Percentiles rank a stretch among this genome's conserved stretches.
These are phyloP conservation scores for Solanum chaucha DNA, from an alignment of 257 asterid genomes.

Conservation along the genomic window DNA sequence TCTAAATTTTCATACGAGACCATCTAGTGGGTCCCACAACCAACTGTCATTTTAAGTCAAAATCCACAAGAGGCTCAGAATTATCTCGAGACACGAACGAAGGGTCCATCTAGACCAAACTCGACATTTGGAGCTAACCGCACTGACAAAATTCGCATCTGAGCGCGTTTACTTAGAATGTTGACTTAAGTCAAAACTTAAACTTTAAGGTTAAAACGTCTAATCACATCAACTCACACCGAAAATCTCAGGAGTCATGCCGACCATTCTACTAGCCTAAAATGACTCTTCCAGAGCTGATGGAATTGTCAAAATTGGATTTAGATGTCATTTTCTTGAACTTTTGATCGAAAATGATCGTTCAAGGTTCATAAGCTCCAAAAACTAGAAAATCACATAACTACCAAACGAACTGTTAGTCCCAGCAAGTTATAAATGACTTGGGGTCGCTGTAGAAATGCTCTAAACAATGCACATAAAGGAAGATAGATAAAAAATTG, in stretches of 20 bases:
- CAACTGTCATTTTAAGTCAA: background rate
- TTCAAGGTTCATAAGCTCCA: too few relatives aligned
- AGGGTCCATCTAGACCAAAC: background rate
- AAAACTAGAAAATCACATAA: too few relatives aligned
- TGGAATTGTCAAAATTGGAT: too few relatives aligned
- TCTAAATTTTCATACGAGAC: too few relatives aligned
- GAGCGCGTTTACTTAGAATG: background rate
- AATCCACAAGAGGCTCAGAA: too few relatives aligned
- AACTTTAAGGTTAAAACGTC: background rate
- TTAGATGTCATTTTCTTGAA: too few relatives aligned
- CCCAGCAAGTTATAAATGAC: too few relatives aligned
- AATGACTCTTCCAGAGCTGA: background rate
- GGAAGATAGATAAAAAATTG: background rate
- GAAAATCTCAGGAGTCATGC: background rate
- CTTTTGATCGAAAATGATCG: too few relatives aligned
- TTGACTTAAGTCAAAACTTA: background rate
- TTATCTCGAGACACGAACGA: too few relatives aligned
- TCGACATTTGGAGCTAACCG: background rate
- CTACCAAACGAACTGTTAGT: too few relatives aligned
- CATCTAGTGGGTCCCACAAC: background rate
- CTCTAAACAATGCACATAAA: too few relatives aligned
- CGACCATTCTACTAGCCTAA: background rate
- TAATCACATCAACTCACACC: background rate
- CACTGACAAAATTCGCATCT: rapidly evolving
- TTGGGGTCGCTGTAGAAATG: background rate